Evolutionary conservation across 495 filamentous ascomycete genomes (phyloP).

Genomic region (Poronia punctata): DNA sequence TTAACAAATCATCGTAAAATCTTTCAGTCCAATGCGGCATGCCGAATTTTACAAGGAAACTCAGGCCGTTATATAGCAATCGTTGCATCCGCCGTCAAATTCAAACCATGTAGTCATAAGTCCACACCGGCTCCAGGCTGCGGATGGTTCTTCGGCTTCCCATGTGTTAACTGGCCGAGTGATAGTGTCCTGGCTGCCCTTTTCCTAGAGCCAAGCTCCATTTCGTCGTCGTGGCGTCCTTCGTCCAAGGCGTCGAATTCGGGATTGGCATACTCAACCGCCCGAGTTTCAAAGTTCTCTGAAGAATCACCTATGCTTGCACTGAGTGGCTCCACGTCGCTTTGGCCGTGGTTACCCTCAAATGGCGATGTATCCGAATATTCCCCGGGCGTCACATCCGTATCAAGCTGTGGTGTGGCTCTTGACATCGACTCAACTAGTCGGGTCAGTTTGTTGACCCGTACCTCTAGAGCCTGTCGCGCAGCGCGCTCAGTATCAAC

Average conservation of each 20-base stretch:
- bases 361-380: conserved; percentile 29
- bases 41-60: too few species aligned
- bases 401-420: conserved; percentile 20
- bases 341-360: conserved; percentile 17
- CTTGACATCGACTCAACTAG: conserved; percentile 34
- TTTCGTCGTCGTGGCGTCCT: conserved; percentile 26
- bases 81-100: conserved; percentile 1
- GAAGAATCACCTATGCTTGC: conserved; percentile 18
- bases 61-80: too few species aligned
- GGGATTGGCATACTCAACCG: conserved; percentile 28
- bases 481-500: conserved; percentile 44
- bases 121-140: conserved; percentile 14
- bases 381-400: conserved; percentile 14
- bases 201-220: conserved; percentile 30
- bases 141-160: conserved; percentile 18
- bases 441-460: conserved; percentile 41
- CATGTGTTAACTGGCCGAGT: conserved; percentile 43
- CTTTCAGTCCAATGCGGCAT: too few species aligned
- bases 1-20: too few species aligned
- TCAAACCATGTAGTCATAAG: conserved; percentile 25
- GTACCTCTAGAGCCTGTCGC: conserved; percentile 42
- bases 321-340: conserved; percentile 24
- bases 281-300: conserved; percentile 40
- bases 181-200: conserved; percentile 42
- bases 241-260: conserved; percentile 40